Conservation (phyloP, 176 grass and related monocot genomes). For the Oryza brachyantha region DNA sequence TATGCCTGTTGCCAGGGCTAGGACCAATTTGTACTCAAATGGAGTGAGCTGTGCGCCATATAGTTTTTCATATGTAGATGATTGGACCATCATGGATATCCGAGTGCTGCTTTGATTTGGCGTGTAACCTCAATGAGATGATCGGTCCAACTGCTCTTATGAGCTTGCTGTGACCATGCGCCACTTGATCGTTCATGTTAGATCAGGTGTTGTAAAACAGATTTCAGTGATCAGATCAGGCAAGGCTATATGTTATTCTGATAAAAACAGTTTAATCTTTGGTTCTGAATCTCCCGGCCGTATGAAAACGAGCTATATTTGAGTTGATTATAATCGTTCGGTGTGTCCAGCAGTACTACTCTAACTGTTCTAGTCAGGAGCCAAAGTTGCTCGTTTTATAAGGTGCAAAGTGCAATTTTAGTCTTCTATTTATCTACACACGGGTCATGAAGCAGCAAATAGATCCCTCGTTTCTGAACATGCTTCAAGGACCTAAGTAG, state of each 20-base stretch:
- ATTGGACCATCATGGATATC: conserved; percentile 7
- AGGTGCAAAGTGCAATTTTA: neutral
- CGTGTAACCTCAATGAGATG: neutral
- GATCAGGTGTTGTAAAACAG: neutral
- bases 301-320: neutral
- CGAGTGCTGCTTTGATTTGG: neutral
- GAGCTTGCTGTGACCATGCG: conserved; percentile 22
- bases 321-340: neutral
- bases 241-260: conserved; percentile 13
- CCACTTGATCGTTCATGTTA: conserved; percentile 20
- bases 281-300: neutral
- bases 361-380: too few relatives aligned
- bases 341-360: neutral
- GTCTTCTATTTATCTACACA: neutral
- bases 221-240: conserved; percentile 12
- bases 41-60: neutral
- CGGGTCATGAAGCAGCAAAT: neutral
- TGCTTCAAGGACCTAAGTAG: neutral
- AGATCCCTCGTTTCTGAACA: neutral
- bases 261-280: neutral
- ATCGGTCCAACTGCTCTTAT: neutral
- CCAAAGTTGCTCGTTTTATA: too few relatives aligned
- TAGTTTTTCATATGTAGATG: neutral
- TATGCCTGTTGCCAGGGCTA: neutral
- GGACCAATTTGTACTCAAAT: neutral